Base-by-base conservation (phyloP, 176 grass and related monocot genomes). In the Canna indica region DNA sequence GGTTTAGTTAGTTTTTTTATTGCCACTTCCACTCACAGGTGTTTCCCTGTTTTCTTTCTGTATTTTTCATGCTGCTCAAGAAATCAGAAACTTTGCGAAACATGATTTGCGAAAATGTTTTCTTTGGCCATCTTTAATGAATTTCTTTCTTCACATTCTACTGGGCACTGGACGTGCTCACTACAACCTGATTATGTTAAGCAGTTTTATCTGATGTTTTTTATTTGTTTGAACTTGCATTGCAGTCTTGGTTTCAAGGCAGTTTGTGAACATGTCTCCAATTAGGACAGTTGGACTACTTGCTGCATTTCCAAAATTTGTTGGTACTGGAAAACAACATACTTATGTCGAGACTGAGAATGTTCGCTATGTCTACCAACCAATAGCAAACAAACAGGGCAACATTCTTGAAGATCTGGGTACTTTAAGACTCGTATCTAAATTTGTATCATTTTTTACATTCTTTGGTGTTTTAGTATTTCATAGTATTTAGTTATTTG, bases 401-500 rank as follows among this genome's bases (percentile, higher is more conserved):
- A 90, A 95, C 74, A 95, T 95, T 74, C 82, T 95, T 75, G 91
- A 95, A 85, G 84, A 95, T 67, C 82, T 90, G 85, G 87, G 90
- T 68, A 90, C 87, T 61, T 36, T 95, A 59, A 90, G 87, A 64
- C 84, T 90, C 16, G 76, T 95, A 7, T 95, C 91, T 26, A 95
- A 95, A 67, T 82, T 95, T 53, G 87, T 90, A 88, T 90, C 65
- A 34, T 68, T n/a, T 66, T 56, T 39, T 2, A 50, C 47, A 52
- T 17, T 52, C 17, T 52, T 52, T 22, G 14, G 15, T 52, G 17
- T 20, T 20, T 22, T 22, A 22, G 17, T 22, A 52, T 4, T 52
- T 52, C 18, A 52, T 52, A 52, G 4, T n/a, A 6, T 4, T 52
- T 3, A 20, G 2, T n/a, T 54, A 10, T 54, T 53, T 1, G 20